Base-by-base conservation (phyloP, 257 asterid species). In the Henckelia pumila region DNA sequence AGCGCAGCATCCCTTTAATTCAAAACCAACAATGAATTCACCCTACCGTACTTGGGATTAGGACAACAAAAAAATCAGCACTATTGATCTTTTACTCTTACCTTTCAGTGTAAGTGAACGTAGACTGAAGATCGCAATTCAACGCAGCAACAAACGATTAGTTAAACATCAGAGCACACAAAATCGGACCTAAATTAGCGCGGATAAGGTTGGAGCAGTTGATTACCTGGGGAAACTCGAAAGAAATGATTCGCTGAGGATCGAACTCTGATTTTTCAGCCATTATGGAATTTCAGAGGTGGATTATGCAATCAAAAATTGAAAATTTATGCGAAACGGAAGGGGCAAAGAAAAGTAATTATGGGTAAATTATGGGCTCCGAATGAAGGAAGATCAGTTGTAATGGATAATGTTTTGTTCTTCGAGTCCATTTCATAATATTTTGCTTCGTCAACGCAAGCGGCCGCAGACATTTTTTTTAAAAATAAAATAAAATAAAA, bases 221-320 rank as follows among this genome's bases (percentile, higher is more conserved):
- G n/a, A 50, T 55, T 44, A 83, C 97, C 95, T 83, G 83, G 6
- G 91, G 88, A 63, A 91, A 88, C 63, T 86, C 53, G 80, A 88
- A 79, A 64, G 92, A 85, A 40, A 83, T 63, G 68, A 91, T 49
- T 29, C 70, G 74, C 66, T 85, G 82, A 64, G 97, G 95, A 76
- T 91, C 93, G 49, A 86, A 50, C 49, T 58, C 76, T 7, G 82
- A 44, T 70, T 66, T 77, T 37, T 59, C 83, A 62, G 85, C 95
- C 97, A 88, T 89, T 53, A 72, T 62, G 75, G 77, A 44, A 32
- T 7, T 52, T 6, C 65, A 56, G 71, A 44, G 66, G 57, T 23
- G 8, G 1, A 44, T 6, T 40, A 16, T 25, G 71, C 56, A 55
- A 35, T 29, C 17, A 61, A 28, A 28, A 35, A 10, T 13, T 1